Percentiles rank a stretch among this genome's conserved stretches.
These are phyloP conservation scores for Cytospora piceicola DNA, from an alignment of 2,329 filamentous ascomycete species.

Conservation along the genomic window DNA sequence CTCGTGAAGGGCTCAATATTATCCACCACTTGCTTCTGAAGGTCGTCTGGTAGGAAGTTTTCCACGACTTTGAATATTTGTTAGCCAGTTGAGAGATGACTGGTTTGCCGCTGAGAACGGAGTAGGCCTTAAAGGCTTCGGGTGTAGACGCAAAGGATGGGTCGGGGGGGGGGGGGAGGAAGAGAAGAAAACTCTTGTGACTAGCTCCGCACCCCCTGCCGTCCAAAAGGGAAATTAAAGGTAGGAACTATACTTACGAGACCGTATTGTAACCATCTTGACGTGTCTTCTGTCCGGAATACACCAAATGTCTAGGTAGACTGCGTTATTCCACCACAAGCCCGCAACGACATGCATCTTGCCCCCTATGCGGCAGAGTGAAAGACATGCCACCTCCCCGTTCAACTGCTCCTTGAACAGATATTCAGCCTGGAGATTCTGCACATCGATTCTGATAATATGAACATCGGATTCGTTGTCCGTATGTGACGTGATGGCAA, in stretches of 20 bases:
- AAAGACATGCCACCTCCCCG: conserved; percentile 56
- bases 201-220: no score
- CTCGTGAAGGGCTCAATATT: conserved; percentile 47
- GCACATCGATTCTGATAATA: conserved; percentile 43
- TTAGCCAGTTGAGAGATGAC: background rate
- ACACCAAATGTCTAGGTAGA: conserved; percentile 24
- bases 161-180: background rate
- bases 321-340: conserved; percentile 24
- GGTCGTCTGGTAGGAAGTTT: background rate
- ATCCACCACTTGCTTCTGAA: background rate
- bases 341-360: conserved; percentile 19
- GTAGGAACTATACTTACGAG: conserved; percentile 20
- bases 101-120: background rate
- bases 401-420: conserved; percentile 33
- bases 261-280: conserved; percentile 10
- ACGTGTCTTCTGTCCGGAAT: conserved; percentile 13
- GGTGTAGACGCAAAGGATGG: background rate
- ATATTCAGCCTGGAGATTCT: conserved; percentile 37
- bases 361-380: conserved; percentile 38
- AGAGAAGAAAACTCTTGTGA: no score
- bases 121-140: background rate
- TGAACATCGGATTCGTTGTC: conserved; percentile 45
- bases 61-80: background rate
- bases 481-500: conserved; percentile 50
- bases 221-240: no score